Evolutionary conservation across 2,329 filamentous ascomycete genomes (phyloP).

Genomic region (Cercospora sesami): DNA sequence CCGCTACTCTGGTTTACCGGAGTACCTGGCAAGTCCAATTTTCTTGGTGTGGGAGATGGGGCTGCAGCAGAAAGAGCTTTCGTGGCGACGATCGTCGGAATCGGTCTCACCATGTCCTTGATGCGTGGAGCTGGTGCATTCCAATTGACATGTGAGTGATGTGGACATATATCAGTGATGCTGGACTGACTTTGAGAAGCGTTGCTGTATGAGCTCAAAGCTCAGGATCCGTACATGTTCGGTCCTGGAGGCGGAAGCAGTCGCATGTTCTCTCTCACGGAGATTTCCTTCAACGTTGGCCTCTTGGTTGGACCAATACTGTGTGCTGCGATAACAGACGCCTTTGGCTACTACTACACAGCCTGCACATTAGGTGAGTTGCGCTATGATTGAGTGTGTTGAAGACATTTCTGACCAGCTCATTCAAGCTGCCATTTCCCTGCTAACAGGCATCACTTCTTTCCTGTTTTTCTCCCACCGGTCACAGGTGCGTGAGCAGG

Average conservation of each 20-base stretch:
- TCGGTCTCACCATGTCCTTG: conserved; percentile 18
- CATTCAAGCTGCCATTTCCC: conserved; percentile 6
- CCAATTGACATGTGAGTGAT: conserved; percentile 21
- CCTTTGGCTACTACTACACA: conserved; percentile 23
- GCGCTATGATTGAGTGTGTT: neutral
- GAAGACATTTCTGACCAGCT: neutral
- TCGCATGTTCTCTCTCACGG: conserved; percentile 24
- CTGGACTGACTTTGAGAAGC: conserved; percentile 8
- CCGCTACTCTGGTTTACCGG: conserved; percentile 26
- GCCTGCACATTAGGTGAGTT: conserved; percentile 21
- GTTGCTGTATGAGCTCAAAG: conserved; percentile 17
- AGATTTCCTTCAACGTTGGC: conserved; percentile 22
- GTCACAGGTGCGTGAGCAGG: conserved; percentile 9
- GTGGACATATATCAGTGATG: neutral
- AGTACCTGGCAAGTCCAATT: conserved; percentile 21
- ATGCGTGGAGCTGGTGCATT: conserved; percentile 25
- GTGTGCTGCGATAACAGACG: conserved; percentile 21
- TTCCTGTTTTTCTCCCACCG: conserved; percentile 26
- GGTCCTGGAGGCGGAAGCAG: conserved; percentile 23
- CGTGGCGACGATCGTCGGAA: conserved; percentile 20
- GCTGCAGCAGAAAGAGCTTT: conserved; percentile 20
- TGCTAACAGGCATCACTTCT: conserved; percentile 15
- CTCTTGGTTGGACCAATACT: conserved; percentile 26
- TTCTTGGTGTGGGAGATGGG: conserved; percentile 18
- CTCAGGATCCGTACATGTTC: conserved; percentile 22